Evolutionary conservation across 768 basidiomycete genomes (phyloP).

Genomic region (Jaapia argillacea): DNA sequence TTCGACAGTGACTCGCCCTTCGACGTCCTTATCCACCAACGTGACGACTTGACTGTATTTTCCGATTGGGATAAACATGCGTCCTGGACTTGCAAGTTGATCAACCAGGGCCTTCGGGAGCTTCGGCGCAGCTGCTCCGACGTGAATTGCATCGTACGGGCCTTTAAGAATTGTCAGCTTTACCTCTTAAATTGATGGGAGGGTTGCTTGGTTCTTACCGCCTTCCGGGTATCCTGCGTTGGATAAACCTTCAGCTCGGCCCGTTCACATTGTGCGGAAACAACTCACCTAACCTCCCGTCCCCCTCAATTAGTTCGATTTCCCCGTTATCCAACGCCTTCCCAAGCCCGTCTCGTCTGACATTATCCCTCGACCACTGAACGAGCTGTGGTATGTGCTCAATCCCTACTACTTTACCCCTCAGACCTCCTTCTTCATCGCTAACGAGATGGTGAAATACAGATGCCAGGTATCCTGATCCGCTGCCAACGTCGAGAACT

Average conservation of each 20-base stretch:
- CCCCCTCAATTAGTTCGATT: slow-evolving; percentile 62
- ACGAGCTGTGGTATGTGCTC: slow-evolving; percentile 83
- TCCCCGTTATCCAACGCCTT: slow-evolving; percentile 38
- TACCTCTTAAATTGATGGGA: too few species aligned
- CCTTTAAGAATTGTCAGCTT: too few species aligned
- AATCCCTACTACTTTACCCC: slow-evolving; percentile 71
- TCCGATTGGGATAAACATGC: slow-evolving; percentile 94
- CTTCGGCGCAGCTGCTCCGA: slow-evolving; percentile 81
- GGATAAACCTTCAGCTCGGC: too few species aligned
- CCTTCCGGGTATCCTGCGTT: too few species aligned
- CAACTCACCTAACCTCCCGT: slow-evolving; percentile 84
- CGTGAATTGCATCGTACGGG: slow-evolving; percentile 82
- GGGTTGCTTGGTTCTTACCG: too few species aligned
- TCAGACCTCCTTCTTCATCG: slow-evolving; percentile 18
- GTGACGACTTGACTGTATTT: slow-evolving; percentile 45
- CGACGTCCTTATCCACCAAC: slow-evolving; percentile 68
- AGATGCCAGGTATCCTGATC: background rate
- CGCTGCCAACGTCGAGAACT: slow-evolving; percentile 79
- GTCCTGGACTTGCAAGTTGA: slow-evolving; percentile 65
- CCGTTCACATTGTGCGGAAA: too few species aligned
- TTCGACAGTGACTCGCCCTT: slow-evolving; percentile 55
- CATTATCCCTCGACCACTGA: slow-evolving; percentile 54
- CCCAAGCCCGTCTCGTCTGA: slow-evolving; percentile 55
- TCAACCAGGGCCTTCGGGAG: slow-evolving; percentile 65
- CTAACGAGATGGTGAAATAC: background rate